These are phyloP conservation scores for Prunus persica DNA, from an alignment of 306 rosid genomes.

Conservation along the genomic window Prunus_persica_NCBIv2 NC_034010.1:22507001-22507500, in stretches of 20 bases:
- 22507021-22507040: neutral
- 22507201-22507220: neutral
- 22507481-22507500: constrained; percentile 91
- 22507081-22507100: neutral
- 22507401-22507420: constrained; percentile 52
- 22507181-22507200: neutral
- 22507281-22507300: neutral
- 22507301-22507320: neutral
- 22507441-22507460: constrained; percentile 69
- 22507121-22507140: constrained; percentile 1
- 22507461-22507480: constrained; percentile 62
- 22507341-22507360: too few relatives aligned
- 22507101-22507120: neutral
- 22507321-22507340: too few relatives aligned
- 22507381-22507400: constrained; percentile 38
- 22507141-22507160: neutral
- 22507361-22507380: neutral
- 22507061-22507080: neutral
- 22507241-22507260: neutral
- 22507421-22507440: constrained; percentile 66
- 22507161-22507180: neutral
- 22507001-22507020: neutral
- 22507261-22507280: neutral
- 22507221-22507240: neutral
- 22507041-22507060: neutral